Percentiles rank a stretch among this genome's conserved stretches.
Evolutionary conservation across 192 early-diverging fungal genomes (phyloP).

Genomic region (Coemansia sp.): DNA sequence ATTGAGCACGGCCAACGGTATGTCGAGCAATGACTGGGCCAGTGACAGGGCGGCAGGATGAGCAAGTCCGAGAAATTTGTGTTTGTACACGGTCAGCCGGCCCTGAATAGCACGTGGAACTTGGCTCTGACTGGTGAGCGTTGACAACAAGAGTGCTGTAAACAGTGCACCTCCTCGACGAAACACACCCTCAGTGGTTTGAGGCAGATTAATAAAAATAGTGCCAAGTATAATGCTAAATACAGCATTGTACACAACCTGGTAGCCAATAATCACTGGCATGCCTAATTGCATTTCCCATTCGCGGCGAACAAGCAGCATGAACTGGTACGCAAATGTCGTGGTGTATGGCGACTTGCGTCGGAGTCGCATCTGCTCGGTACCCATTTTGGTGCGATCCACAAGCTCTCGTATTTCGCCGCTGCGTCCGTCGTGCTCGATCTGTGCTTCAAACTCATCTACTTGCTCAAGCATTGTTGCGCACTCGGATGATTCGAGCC

Average conservation of each 20-base stretch:
- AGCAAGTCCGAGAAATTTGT: slow-evolving; percentile 66
- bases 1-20: slow-evolving; percentile 59
- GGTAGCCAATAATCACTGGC: slow-evolving; percentile 53
- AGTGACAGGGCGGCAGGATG: slow-evolving; percentile 34
- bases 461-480: slow-evolving; percentile 36
- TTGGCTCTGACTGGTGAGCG: slow-evolving; percentile 66
- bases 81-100: slow-evolving; percentile 76
- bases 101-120: slow-evolving; percentile 69
- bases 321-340: slow-evolving; percentile 67
- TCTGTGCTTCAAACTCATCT: slow-evolving; percentile 38
- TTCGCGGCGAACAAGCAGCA: slow-evolving; percentile 61
- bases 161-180: slow-evolving; percentile 53
- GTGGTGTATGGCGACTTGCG: slow-evolving; percentile 65
- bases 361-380: slow-evolving; percentile 52
- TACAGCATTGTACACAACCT: slow-evolving; percentile 57
- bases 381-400: slow-evolving; percentile 57
- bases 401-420: slow-evolving; percentile 52
- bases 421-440: slow-evolving; percentile 21
- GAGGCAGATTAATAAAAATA: slow-evolving; percentile 65
- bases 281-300: slow-evolving; percentile 62
- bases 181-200: slow-evolving; percentile 61
- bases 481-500: slow-evolving; percentile 54
- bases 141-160: slow-evolving; percentile 67
- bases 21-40: slow-evolving; percentile 23
- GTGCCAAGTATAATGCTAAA: slow-evolving; percentile 75